Conservation (phyloP, 805 yeast genomes). For the Candida lessepsii region DNA sequence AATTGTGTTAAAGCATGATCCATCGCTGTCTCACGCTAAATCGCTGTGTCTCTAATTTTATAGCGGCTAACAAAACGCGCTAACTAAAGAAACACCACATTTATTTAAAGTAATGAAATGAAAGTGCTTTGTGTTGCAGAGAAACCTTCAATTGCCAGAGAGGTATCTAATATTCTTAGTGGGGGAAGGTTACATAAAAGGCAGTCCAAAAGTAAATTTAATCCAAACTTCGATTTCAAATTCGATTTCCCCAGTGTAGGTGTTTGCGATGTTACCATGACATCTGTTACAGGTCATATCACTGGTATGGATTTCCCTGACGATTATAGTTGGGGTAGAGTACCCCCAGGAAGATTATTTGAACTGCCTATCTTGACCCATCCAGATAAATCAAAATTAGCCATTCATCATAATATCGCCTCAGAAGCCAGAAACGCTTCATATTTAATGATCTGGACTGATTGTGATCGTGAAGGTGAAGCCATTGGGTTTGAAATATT, state of each 20-base stretch:
- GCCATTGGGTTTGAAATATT: slow-evolving; percentile 83
- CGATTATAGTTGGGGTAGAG: slow-evolving; percentile 62
- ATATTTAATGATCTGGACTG: slow-evolving; percentile 91
- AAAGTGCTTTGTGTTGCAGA: slow-evolving; percentile 92
- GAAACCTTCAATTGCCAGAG: slow-evolving; percentile 90
- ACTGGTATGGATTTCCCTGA: slow-evolving; percentile 63
- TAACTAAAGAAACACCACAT: too few species aligned
- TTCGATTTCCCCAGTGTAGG: slow-evolving; percentile 66
- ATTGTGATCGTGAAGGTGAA: slow-evolving; percentile 97
- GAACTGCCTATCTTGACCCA: slow-evolving; percentile 61
- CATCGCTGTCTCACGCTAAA: background rate
- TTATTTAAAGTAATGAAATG: slow-evolving; percentile 37
- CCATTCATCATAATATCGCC: slow-evolving; percentile 50
- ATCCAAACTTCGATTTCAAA: slow-evolving; percentile 75
- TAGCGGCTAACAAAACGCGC: too few species aligned
- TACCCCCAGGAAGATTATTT: slow-evolving; percentile 64
- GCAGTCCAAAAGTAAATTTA: slow-evolving; percentile 55
- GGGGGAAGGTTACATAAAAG: slow-evolving; percentile 61
- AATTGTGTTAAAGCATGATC: background rate
- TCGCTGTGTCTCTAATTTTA: background rate
- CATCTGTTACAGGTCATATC: slow-evolving; percentile 89
- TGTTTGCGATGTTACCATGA: slow-evolving; percentile 78
- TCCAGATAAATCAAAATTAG: slow-evolving; percentile 19
- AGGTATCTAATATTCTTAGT: slow-evolving; percentile 70
- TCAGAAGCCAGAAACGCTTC: slow-evolving; percentile 61